These are phyloP conservation scores for Globisporangium echinulatum DNA, from an alignment of 352 stramenopile species.

Conservation along the genomic window DNA sequence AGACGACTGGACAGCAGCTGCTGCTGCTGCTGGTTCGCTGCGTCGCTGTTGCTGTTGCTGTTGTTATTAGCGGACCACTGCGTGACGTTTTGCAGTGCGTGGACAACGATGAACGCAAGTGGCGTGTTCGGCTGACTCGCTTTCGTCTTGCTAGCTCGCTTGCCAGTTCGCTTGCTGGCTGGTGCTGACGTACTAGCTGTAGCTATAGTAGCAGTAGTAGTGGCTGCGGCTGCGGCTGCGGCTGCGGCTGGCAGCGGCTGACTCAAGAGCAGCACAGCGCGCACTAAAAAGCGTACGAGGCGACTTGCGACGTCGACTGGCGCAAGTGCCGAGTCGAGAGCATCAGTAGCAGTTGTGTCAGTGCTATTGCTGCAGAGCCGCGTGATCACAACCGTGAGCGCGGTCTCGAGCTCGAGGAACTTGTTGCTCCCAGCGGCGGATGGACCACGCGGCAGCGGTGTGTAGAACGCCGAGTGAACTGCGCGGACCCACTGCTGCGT, in stretches of 20 bases:
- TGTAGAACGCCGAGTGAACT: slow-evolving; percentile 36
- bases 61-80: background rate
- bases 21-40: background rate
- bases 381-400: slow-evolving; percentile 22
- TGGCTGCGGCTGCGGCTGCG: background rate
- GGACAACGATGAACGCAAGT: slow-evolving; percentile 50
- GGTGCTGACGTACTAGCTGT: background rate
- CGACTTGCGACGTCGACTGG: slow-evolving; percentile 18
- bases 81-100: slow-evolving; percentile 41
- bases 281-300: slow-evolving; percentile 17
- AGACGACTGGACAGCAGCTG: no score
- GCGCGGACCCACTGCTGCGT: slow-evolving; percentile 13
- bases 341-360: background rate
- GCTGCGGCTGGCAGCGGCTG: slow-evolving; percentile 8
- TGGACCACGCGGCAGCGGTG: slow-evolving; percentile 5
- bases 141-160: slow-evolving; percentile 23
- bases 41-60: background rate
- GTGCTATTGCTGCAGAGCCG: slow-evolving; percentile 7
- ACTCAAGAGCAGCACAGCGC: slow-evolving; percentile 33
- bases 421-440: slow-evolving; percentile 19
- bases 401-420: slow-evolving; percentile 49
- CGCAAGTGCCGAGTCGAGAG: background rate
- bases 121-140: slow-evolving; percentile 36
- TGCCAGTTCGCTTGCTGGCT: background rate
- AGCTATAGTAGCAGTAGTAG: background rate